Evolutionary conservation across 768 basidiomycete species (phyloP), one percentile per base, ranked within the genome.

Genomic region (Phylloporus scabripes): DNA sequence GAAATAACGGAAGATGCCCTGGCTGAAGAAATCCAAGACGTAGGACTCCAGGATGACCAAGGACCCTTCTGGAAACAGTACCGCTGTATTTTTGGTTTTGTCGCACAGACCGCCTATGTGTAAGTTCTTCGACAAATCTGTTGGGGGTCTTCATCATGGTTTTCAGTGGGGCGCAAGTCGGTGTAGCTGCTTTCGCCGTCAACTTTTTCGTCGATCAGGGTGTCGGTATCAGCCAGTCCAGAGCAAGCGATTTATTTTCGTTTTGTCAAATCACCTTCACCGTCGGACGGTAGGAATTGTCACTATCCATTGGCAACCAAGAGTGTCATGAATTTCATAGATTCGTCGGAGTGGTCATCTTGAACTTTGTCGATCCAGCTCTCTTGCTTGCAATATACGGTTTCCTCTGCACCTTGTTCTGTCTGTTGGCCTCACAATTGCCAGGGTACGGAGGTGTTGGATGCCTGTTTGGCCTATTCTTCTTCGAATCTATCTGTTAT

Each of bases 401-500:
- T 20, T 42, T 76, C 43, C 62, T 65, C 24, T 85, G 82, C 61
- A 72, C 68, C 33, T 39, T 76, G 28, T 81, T 84, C 60, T 70
- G 72, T 45, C 60, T 85, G 48, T 66, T 75, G 42, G 69, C 78
- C 41, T 72, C 80, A 9, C 70, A 76, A 21, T 60, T 79, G 7
- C 67, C 73, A 7, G 82, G 84, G 12, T 68, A 70, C 45, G 68
- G 74, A 5, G 85, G 79, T 29, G 67, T 87, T 36, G 78, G 72
- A 9, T 82, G 77, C 66, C 61, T 87, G 31, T 86, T 83, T 59
- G 60, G 71, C 48, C 66, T 87, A 47, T 85, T 85, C 74, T 84
- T 82, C 73, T 84, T 85, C 61, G 85, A 86, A 65, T 84, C 82
- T 26, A 85, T 87, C 51, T 86, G 83, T 57, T 83, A 83, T 54